Conservation (phyloP, 345 rosid species). For the Syzygium aromaticum region DNA sequence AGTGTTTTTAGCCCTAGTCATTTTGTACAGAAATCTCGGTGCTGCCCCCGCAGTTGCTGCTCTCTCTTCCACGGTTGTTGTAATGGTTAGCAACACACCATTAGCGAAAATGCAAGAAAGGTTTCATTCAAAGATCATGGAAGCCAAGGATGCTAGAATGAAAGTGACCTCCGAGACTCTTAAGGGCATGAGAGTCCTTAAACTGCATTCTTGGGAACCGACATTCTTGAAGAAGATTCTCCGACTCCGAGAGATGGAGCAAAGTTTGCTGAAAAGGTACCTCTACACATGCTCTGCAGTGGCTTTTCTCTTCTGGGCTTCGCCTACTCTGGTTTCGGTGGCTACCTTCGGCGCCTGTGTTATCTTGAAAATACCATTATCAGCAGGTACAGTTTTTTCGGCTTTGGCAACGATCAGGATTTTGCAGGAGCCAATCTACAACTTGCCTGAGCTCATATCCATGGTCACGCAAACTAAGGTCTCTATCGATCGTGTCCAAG, state of each 20-base stretch:
- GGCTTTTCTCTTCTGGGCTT: constrained; percentile 63
- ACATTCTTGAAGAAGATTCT: constrained; percentile 15
- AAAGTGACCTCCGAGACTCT: constrained; percentile 5
- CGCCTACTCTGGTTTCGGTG: constrained; percentile 55
- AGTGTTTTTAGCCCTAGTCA: constrained; percentile 38
- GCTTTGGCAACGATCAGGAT: constrained; percentile 56
- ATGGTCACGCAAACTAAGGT: constrained; percentile 50
- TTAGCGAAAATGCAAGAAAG: constrained; percentile 41
- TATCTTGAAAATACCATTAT: constrained; percentile 24
- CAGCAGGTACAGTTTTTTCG: constrained; percentile 48
- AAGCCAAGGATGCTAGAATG: constrained; percentile 10
- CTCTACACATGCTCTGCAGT: constrained; percentile 50
- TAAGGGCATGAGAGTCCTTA: constrained; percentile 10
- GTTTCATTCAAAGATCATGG: constrained; percentile 52
- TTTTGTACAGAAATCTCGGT: constrained; percentile 46
- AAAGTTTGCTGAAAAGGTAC: constrained; percentile 35
- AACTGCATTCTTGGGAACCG: constrained; percentile 9
- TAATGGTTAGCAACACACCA: constrained; percentile 62
- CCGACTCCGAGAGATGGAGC: constrained; percentile 23
- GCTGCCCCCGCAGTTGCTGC: constrained; percentile 52
- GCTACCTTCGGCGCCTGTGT: constrained; percentile 48
- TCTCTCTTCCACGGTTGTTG: constrained; percentile 32
- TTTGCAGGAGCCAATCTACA: constrained; percentile 60
- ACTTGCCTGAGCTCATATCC: constrained; percentile 60
- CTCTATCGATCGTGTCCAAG: constrained; percentile 32